Conservation (phyloP, 176 grass and related monocot genomes). For the Coix lacrymajobi region DNA sequence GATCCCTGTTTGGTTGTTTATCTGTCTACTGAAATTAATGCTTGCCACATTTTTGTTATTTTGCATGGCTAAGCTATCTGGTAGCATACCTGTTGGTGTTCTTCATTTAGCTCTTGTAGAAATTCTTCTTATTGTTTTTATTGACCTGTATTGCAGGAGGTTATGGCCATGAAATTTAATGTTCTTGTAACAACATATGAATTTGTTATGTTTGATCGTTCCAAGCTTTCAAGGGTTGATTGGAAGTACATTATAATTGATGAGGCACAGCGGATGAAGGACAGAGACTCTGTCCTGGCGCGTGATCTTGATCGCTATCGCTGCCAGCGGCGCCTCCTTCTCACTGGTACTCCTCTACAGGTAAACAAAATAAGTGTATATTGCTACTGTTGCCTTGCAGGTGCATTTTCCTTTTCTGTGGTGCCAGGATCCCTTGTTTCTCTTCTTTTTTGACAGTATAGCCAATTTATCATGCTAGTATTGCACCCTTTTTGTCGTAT, state of each 20-base stretch:
- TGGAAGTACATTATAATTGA: constrained; percentile 99
- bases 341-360: constrained; percentile 97
- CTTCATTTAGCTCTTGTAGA: background rate
- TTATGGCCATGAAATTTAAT: constrained; percentile 96
- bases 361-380: constrained; percentile 24
- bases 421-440: background rate
- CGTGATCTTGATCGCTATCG: constrained; percentile 95
- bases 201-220: constrained; percentile 98
- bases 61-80: background rate
- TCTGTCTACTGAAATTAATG: background rate
- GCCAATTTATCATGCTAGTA: background rate
- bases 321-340: constrained; percentile 90
- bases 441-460: background rate
- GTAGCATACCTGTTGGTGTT: background rate
- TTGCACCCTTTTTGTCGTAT: constrained; percentile 17
- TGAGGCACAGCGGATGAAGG: constrained; percentile 98
- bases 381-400: background rate
- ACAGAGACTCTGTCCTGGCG: constrained; percentile 93
- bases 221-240: constrained; percentile 95
- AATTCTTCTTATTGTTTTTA: background rate
- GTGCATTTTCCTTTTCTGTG: background rate
- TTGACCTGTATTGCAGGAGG: constrained; percentile 58
- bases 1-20: background rate
- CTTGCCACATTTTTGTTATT: background rate
- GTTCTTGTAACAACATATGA: constrained; percentile 99